Percentiles rank a stretch among this genome's conserved stretches.
phyloP scores from a whole-genome alignment of 129 eudicot species.

The Kitagawia praeruptora region DNA sequence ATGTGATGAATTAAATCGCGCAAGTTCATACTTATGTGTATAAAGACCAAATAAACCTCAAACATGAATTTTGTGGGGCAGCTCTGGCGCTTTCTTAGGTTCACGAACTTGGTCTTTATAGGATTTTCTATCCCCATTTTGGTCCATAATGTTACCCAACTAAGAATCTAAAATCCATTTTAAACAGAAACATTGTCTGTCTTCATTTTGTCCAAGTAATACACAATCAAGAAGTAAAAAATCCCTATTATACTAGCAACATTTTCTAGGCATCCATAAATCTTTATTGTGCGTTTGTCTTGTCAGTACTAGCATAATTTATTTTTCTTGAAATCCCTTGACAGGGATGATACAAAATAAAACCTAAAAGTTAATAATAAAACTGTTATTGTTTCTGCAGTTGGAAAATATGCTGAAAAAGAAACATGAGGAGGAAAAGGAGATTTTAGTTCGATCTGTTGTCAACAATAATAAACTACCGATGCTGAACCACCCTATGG shows the following conservation, averaged over 20 bases:
- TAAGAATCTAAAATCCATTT: neutral
- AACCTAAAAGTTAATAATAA: neutral
- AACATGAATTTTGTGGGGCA: neutral
- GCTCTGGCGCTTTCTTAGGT: neutral
- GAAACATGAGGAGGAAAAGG: slow-evolving; percentile 94
- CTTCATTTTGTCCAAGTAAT: neutral
- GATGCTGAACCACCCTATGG: slow-evolving; percentile 66
- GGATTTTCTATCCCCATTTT: neutral
- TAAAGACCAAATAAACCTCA: neutral
- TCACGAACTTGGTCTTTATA: neutral
- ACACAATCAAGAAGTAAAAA: neutral
- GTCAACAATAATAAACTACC: slow-evolving; percentile 76
- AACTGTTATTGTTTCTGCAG: slow-evolving; percentile 29
- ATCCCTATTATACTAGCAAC: neutral
- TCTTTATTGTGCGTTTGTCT: neutral
- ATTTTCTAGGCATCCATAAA: neutral
- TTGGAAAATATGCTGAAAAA: slow-evolving; percentile 72
- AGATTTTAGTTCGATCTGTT: slow-evolving; percentile 65
- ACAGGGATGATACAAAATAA: neutral
- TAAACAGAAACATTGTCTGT: neutral
- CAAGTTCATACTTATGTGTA: neutral
- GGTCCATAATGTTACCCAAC: neutral
- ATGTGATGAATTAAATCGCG: neutral
- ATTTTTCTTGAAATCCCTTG: neutral
- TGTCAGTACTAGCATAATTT: neutral